A percentile compares a stretch with the other conserved stretches of the same genome.
Evolutionary conservation across 805 yeast genomes (phyloP).

Genomic region (Citeromyces matritensis): DNA sequence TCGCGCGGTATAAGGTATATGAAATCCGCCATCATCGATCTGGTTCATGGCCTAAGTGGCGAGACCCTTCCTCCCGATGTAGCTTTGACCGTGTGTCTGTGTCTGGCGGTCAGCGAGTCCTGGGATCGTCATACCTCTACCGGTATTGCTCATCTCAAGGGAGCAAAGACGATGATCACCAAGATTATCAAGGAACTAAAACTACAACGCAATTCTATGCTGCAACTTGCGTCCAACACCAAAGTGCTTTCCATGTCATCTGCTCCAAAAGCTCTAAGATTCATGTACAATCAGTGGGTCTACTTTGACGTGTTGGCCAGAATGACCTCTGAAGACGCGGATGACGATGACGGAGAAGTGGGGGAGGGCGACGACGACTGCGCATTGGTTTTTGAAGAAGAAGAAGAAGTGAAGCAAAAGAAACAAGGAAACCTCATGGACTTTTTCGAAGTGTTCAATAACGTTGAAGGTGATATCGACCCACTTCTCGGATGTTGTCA

Average conservation of each 20-base stretch:
- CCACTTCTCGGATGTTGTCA: conserved; percentile 59
- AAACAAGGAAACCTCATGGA: conserved; percentile 15
- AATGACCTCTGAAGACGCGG: conserved; percentile 36
- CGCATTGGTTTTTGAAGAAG: conserved; percentile 1
- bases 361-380: conserved; percentile 1
- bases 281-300: conserved; percentile 49
- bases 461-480: conserved; percentile 29
- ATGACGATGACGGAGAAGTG: conserved; percentile 11
- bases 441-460: conserved; percentile 20
- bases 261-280: conserved; percentile 28
- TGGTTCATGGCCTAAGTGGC: conserved; percentile 37
- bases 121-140: conserved; percentile 58
- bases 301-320: conserved; percentile 56
- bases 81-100: conserved; percentile 50
- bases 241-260: not conserved
- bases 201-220: not conserved
- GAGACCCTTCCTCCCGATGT: conserved; percentile 42
- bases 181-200: conserved; percentile 18
- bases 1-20: conserved; percentile 39
- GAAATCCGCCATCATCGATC: conserved; percentile 42
- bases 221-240: not conserved
- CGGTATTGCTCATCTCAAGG: conserved; percentile 55
- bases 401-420: not conserved
- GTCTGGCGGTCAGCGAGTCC: conserved; percentile 48
- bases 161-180: conserved; percentile 47